Base-by-base conservation (phyloP, 441 rosid genomes). In the Kokia cookei region DNA sequence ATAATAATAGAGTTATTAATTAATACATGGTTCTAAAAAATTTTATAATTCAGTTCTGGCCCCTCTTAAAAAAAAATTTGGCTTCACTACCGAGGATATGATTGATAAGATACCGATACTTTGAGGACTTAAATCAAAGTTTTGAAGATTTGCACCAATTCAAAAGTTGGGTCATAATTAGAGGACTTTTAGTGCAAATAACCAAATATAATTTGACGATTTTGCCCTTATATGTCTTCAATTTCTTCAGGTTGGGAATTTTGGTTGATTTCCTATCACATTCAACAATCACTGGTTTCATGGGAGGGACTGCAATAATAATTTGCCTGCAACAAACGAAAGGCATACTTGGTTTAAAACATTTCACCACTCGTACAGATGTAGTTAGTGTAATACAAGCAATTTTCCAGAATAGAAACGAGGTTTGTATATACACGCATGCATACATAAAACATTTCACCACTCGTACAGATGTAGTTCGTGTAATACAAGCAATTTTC, bases 241-340 rank as follows among this genome's bases (percentile, higher is more conserved):
- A 7, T 53, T 26, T 58, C 7, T 45, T 72, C 80, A 94, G 97
- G 72, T 74, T 94, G 74, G 98, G 98, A 35, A 82, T 94, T 66
- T 65, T 94, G 76, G 98, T 93, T 80, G 98, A 94, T 78, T 93
- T 94, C 75, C 66, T 94, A 78, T 89, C 99, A n/a, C 98, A 91
- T 72, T 90, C 99, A 1, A 94, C 99, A 1, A 94, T 94, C 67
- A 85, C 90, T 5, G 99, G 99, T 24, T 93, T 94, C 88, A 93
- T 94, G 97, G 90, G 90, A 22, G 98, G 98, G 51, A 91, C 98
- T 1, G 98, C 99, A 4, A 77, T 85, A 5, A 78, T 94, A 4
- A 91, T 93, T 40, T 83, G 84, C 69, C 86, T 90, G 27, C 98
- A 94, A 74, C 99, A 94, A 72, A 75, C 91, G 68, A 93, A 91